Conservation (phyloP, 75 land plant genomes). For the Picea glauca region DNA sequence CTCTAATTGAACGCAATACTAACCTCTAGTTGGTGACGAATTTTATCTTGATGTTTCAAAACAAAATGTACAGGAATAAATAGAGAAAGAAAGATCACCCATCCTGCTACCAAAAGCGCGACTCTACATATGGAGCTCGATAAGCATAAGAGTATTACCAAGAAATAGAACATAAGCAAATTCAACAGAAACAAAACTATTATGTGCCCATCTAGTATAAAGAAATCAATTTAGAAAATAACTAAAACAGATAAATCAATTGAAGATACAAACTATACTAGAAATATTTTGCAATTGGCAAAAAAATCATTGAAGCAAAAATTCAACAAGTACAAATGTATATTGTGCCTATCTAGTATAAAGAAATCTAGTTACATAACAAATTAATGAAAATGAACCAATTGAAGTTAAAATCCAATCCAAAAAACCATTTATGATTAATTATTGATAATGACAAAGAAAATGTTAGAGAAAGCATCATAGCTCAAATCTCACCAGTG, state of each 20-base stretch:
- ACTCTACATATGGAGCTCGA: conserved; percentile 34
- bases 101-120: conserved; percentile 60
- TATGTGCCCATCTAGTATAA: not conserved
- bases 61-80: conserved; percentile 75
- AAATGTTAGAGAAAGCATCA: too few relatives aligned
- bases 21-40: conserved; percentile 78
- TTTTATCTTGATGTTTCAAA: conserved; percentile 61
- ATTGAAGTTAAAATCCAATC: too few relatives aligned
- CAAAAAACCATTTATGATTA: too few relatives aligned
- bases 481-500: too few relatives aligned
- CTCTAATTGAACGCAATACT: not conserved
- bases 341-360: too few relatives aligned
- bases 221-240: not conserved
- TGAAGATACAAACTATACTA: not conserved
- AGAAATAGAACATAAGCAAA: not conserved
- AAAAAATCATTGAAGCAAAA: too few relatives aligned
- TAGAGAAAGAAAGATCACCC: conserved; percentile 76
- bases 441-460: too few relatives aligned
- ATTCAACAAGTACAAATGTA: too few relatives aligned
- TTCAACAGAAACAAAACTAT: not conserved
- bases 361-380: too few relatives aligned
- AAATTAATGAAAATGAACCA: too few relatives aligned
- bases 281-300: not conserved
- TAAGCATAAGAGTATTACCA: not conserved
- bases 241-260: not conserved